A percentile compares a stretch with the other conserved stretches of the same genome.
phyloP scores from a whole-genome alignment of 2,329 filamentous ascomycete species.

The Aureobasidium vineae region DNA sequence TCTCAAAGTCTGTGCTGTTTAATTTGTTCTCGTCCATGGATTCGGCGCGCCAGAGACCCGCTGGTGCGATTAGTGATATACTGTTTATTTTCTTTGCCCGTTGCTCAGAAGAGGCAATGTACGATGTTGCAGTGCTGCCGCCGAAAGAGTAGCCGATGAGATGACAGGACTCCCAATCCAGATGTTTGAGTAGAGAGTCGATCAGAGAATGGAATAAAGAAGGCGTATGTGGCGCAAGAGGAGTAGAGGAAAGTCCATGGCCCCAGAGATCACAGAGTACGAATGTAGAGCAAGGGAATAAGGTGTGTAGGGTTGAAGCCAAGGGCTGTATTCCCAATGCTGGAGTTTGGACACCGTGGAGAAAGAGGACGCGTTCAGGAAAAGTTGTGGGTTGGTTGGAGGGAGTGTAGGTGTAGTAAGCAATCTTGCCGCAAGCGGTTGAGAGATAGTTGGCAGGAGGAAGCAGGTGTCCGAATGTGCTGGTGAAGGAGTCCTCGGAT shows the following conservation, averaged over 20 bases:
- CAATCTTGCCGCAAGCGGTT: conserved; percentile 40
- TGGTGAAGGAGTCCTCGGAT: conserved; percentile 40
- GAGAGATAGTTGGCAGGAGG: conserved; percentile 41
- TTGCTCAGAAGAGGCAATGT: conserved; percentile 35
- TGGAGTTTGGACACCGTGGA: conserved; percentile 55
- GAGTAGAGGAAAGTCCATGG: conserved; percentile 54
- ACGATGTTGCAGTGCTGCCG: conserved; percentile 43
- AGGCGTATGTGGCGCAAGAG: conserved; percentile 44
- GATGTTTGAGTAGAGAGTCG: conserved; percentile 41
- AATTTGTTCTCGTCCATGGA: neutral
- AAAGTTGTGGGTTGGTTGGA: neutral
- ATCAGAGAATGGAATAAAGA: conserved; percentile 48
- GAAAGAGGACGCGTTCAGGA: conserved; percentile 40
- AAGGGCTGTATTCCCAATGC: conserved; percentile 51
- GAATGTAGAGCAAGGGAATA: conserved; percentile 42
- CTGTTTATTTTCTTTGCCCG: neutral
- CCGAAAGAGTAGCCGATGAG: conserved; percentile 55
- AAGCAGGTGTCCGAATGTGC: conserved; percentile 43
- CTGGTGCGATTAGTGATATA: conserved; percentile 21
- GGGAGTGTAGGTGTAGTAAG: conserved; percentile 43
- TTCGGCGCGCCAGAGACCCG: conserved; percentile 5
- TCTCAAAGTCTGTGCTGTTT: conserved; percentile 35
- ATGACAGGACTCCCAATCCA: conserved; percentile 48
- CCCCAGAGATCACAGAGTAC: conserved; percentile 55
- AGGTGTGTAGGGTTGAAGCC: conserved; percentile 38